Evolutionary conservation across 768 basidiomycete species (phyloP).

Genomic region (Suillus plorans): DNA sequence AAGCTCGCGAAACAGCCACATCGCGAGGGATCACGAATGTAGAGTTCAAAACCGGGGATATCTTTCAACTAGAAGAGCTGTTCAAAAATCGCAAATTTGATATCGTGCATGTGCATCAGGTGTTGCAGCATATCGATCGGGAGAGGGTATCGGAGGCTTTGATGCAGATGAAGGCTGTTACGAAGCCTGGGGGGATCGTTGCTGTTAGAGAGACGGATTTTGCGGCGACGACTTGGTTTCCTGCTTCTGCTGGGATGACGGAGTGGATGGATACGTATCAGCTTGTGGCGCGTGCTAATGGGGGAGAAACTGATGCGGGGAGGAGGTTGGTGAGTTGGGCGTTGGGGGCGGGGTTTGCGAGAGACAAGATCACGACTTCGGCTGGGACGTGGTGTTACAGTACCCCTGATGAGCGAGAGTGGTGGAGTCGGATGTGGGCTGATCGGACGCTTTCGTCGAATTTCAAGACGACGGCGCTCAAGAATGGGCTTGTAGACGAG

Average conservation of each 20-base stretch:
- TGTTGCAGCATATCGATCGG: constrained; percentile 46
- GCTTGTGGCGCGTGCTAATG: constrained; percentile 27
- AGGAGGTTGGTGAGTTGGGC: constrained; percentile 39
- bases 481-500: constrained; percentile 21
- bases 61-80: constrained; percentile 33
- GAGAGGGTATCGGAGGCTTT: constrained; percentile 35
- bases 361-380: constrained; percentile 25
- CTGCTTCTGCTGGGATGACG: constrained; percentile 31
- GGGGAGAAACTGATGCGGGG: constrained; percentile 41
- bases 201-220: constrained; percentile 45
- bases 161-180: constrained; percentile 48
- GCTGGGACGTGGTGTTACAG: constrained; percentile 38
- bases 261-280: constrained; percentile 22
- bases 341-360: constrained; percentile 34
- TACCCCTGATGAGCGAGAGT: constrained; percentile 34
- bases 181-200: constrained; percentile 45
- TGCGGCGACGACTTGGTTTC: constrained; percentile 33
- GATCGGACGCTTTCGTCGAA: constrained; percentile 35
- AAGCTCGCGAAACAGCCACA: constrained; percentile 32
- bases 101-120: constrained; percentile 50
- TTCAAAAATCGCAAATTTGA: constrained; percentile 40
- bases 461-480: constrained; percentile 32
- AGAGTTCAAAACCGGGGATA: constrained; percentile 40
- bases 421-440: constrained; percentile 41
- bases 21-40: constrained; percentile 35